Base-by-base conservation (phyloP, 2,329 filamentous ascomycete genomes). In the Fusarium humuli region DNA sequence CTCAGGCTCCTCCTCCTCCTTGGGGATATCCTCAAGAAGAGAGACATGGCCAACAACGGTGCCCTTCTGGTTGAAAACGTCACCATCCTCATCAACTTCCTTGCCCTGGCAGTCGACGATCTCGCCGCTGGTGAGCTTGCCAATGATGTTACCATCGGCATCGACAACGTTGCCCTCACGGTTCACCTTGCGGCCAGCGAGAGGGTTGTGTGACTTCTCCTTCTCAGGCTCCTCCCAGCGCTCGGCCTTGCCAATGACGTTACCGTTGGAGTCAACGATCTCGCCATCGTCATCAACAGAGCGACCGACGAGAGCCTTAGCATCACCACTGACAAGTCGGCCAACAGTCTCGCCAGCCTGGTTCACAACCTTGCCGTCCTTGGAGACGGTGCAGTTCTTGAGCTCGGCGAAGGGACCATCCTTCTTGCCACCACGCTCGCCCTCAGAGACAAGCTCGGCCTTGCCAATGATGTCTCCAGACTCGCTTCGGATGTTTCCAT, bases 261-360 rank as follows among this genome's bases (percentile, higher is more conserved):
- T 90, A 32, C 87, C 87, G 76, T 93, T 94, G 78, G 89, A 90
- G 83, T 96, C 93, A 59, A 92, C 84, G 32, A 97, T 89, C 61
- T 96, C 93, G 40, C 93, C 93, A 69, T 97, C 93, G 67, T 93
- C 90, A 61, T 96, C 93, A 20, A 96, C 93, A 11, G 84, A 75
- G 48, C 92, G 91, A 18, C 93, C 93, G 40, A 90, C 88, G 2
- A 97, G 86, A 54, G 85, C 83, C 85, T 93, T 94, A 37, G 86
- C 78, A 57, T 97, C 91, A 5, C 93, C 93, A 48, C 89, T 87
- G 6, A 87, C 83, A 41, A 95, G 85, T 44, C 90, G 85, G 23
- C 93, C 93, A 49, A 96, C 92, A 25, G 92, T 85, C 67, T 92
- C 89, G 37, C 91, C 92, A 52, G 87, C 83, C 0, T 85, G 82